A percentile compares a stretch with the other conserved stretches of the same genome.
phyloP scores from a whole-genome alignment of 257 asterid genomes.

The Solanum pennellii region DNA sequence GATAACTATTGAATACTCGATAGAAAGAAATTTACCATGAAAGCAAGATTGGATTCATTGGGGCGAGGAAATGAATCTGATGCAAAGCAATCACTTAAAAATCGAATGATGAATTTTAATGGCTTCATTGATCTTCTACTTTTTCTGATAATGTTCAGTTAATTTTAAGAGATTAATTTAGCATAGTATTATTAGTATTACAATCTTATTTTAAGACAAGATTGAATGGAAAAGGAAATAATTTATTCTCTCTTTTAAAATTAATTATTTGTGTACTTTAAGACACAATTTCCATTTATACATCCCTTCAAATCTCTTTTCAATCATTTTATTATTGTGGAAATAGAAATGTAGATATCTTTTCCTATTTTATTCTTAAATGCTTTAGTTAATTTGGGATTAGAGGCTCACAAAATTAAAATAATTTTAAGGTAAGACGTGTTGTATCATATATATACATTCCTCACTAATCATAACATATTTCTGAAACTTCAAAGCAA shows the following conservation, averaged over 20 bases:
- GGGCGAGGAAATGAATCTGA: background rate
- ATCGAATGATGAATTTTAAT: background rate
- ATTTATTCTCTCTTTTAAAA: background rate
- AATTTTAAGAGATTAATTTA: background rate
- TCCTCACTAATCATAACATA: background rate
- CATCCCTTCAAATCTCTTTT: background rate
- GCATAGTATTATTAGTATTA: background rate
- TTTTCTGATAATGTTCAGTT: background rate
- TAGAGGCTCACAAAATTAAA: background rate
- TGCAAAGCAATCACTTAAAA: background rate
- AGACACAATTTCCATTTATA: background rate
- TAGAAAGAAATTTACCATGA: background rate
- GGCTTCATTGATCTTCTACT: background rate
- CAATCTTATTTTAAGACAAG: background rate
- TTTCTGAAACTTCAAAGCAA: no score
- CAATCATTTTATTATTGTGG: background rate
- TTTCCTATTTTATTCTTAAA: background rate
- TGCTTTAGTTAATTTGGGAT: background rate
- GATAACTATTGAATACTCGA: background rate
- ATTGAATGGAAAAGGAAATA: background rate
- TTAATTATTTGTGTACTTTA: background rate
- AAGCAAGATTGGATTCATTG: background rate
- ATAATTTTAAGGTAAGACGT: background rate
- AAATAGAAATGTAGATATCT: background rate
- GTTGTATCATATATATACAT: background rate